Conservation (phyloP, 2,329 filamentous ascomycete species). For the Penicillium sp. region DNA sequence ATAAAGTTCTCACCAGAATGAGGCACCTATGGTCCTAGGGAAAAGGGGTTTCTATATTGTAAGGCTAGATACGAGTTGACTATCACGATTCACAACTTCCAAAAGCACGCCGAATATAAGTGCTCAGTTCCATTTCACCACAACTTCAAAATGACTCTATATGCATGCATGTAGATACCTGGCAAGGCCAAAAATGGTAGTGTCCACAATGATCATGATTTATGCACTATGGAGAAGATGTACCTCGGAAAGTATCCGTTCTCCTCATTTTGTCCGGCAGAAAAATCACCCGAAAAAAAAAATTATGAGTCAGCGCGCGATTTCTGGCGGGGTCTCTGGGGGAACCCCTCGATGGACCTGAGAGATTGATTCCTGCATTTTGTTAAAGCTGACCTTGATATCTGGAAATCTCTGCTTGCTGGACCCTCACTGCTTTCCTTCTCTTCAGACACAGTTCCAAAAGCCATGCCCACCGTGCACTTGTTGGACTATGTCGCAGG, state of each 20-base stretch:
- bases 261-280: conserved; percentile 20
- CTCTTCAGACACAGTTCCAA: neutral
- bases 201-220: neutral
- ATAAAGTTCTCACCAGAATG: too few relatives aligned
- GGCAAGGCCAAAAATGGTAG: neutral
- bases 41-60: too few relatives aligned
- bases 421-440: neutral
- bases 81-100: too few relatives aligned
- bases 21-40: too few relatives aligned
- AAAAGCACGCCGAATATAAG: too few relatives aligned
- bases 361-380: neutral
- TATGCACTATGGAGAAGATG: neutral
- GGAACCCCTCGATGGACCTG: conserved; percentile 1
- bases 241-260: neutral
- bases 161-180: neutral
- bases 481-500: conserved; percentile 84
- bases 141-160: neutral
- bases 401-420: neutral
- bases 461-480: conserved; percentile 48
- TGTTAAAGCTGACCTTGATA: conserved; percentile 12
- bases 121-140: too few relatives aligned
- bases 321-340: conserved; percentile 17
- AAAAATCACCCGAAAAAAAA: conserved; percentile 18
- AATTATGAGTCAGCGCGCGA: conserved; percentile 26
- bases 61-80: too few relatives aligned